A percentile compares a stretch with the other conserved stretches of the same genome.
phyloP scores from a whole-genome alignment of 2,329 filamentous ascomycete species.

The Teratosphaeria epicoccoides region DNA sequence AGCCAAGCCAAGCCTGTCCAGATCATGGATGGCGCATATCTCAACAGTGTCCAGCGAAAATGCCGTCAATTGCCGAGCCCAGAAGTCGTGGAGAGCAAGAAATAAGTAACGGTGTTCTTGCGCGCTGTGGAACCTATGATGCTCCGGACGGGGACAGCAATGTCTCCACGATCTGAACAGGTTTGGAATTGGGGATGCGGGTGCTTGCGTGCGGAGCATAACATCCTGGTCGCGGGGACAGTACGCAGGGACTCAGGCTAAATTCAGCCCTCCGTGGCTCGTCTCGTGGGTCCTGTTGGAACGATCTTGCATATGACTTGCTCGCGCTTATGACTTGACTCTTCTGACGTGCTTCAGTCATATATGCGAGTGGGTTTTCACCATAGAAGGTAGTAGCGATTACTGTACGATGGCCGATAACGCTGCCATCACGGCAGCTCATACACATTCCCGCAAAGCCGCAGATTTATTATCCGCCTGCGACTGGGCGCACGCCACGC shows the following conservation, averaged over 20 bases:
- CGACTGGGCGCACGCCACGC: slow-evolving; percentile 71
- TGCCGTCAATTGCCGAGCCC: neutral
- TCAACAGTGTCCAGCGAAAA: neutral
- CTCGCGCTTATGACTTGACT: neutral
- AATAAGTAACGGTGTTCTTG: too few species aligned
- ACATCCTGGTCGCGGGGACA: neutral
- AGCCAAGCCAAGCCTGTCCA: neutral
- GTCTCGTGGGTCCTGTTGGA: too few species aligned
- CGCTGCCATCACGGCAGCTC: slow-evolving; percentile 39
- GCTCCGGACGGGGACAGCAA: too few species aligned
- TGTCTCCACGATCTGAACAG: too few species aligned
- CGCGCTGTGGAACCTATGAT: too few species aligned
- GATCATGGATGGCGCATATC: neutral
- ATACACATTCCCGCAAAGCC: slow-evolving; percentile 80
- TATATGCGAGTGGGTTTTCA: neutral
- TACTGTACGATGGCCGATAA: neutral
- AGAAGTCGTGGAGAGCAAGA: neutral
- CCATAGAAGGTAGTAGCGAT: neutral
- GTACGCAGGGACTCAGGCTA: too few species aligned
- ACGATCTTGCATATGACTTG: neutral
- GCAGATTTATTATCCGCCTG: slow-evolving; percentile 57
- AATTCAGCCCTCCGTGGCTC: too few species aligned
- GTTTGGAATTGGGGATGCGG: neutral
- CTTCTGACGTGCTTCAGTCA: too few species aligned
- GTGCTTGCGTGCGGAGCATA: neutral